These are phyloP conservation scores for Dryas integrifolia DNA, from an alignment of 331 rosid genomes.

Conservation along the genomic window DNA sequence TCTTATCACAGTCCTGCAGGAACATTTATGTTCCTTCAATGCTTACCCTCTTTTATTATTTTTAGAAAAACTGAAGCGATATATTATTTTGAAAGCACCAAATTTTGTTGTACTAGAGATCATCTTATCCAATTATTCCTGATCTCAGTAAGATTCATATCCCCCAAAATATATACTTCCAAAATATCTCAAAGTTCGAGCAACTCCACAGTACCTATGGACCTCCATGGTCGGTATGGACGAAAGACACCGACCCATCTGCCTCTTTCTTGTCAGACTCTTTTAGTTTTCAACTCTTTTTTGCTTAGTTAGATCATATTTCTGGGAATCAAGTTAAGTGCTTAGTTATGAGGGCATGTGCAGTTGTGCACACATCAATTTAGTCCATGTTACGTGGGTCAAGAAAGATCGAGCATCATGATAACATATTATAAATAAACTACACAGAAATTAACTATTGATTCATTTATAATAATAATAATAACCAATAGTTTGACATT, in stretches of 20 bases:
- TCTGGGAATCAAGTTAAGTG: not conserved
- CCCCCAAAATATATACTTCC: not conserved
- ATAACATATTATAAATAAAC: too few relatives aligned
- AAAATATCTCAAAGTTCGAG: conserved; percentile 7
- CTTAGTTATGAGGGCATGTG: not conserved
- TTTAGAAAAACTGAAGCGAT: too few relatives aligned
- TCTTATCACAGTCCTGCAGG: too few relatives aligned
- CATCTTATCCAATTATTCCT: not conserved
- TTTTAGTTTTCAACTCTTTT: too few relatives aligned
- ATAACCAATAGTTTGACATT: too few relatives aligned
- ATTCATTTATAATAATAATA: too few relatives aligned
- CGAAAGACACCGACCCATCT: conserved; percentile 14
- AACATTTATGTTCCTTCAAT: too few relatives aligned
- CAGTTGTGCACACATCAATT: not conserved
- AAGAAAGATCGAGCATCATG: too few relatives aligned
- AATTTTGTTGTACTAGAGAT: too few relatives aligned
- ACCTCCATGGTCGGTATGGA: too few relatives aligned
- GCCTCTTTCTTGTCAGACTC: not conserved
- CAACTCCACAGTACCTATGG: not conserved
- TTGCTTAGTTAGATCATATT: not conserved
- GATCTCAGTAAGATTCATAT: not conserved
- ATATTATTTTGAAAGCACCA: not conserved
- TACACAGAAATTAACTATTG: too few relatives aligned
- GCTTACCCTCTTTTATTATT: too few relatives aligned
- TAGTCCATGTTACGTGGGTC: not conserved